Conservation (phyloP, 768 basidiomycete species). For the Tylopilus balloui region DNA sequence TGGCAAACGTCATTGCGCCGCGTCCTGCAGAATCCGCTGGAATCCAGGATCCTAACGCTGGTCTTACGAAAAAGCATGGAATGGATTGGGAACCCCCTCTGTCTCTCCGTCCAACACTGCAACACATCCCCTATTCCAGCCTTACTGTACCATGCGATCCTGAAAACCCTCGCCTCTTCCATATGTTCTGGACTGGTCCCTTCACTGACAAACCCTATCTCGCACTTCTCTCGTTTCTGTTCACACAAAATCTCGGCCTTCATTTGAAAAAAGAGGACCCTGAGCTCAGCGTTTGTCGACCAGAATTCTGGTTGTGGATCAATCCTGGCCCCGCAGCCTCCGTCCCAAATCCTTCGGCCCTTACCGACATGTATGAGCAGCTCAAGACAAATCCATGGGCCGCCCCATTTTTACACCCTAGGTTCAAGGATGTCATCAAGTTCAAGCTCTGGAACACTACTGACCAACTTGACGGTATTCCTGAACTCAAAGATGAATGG, state of each 20-base stretch:
- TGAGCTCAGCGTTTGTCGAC: conserved; percentile 57
- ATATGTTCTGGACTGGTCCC: conserved; percentile 99
- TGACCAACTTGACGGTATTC: conserved; percentile 88
- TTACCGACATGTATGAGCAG: conserved; percentile 76
- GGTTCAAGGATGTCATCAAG: conserved; percentile 88
- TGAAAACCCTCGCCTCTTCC: conserved; percentile 84
- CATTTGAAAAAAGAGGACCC: conserved; percentile 54
- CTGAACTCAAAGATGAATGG: conserved; percentile 91
- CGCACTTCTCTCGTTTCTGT: conserved; percentile 90
- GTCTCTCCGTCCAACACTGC: conserved; percentile 44
- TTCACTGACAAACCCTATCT: conserved; percentile 99
- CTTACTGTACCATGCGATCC: conserved; percentile 70
- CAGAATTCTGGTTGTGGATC: conserved; percentile 97
- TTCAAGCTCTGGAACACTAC: conserved; percentile 99
- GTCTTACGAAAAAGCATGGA: conserved; percentile 54
- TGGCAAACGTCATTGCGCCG: conserved; percentile 31
- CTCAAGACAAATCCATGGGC: conserved; percentile 90
- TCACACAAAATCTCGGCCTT: conserved; percentile 89
- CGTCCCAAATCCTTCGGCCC: conserved; percentile 78
- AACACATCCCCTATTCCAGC: conserved; percentile 54
- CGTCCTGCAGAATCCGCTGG: conserved; percentile 27
- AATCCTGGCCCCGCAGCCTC: conserved; percentile 95
- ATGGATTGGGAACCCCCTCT: conserved; percentile 56
- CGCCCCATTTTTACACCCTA: conserved; percentile 87
- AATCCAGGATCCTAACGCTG: conserved; percentile 46